phyloP scores from a whole-genome alignment of 2,329 filamentous ascomycete genomes.

The Dendrostoma leiphaemia region DNA sequence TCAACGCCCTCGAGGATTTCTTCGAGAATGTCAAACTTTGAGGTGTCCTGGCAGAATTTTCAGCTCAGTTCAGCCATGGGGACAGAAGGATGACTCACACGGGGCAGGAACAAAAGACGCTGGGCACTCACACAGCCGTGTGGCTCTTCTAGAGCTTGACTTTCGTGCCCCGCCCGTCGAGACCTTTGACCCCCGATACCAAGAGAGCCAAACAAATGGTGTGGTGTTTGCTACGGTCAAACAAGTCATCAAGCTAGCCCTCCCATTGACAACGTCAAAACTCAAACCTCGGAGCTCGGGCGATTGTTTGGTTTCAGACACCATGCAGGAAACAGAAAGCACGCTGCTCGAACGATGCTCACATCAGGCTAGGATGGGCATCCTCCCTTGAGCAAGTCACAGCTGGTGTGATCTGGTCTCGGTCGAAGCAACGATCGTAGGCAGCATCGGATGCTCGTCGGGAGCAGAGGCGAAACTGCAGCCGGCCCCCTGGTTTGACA shows the following conservation, averaged over 20 bases:
- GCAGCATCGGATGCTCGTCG: neutral
- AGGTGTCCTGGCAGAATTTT: neutral
- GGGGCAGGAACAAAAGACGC: neutral
- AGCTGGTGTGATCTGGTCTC: neutral
- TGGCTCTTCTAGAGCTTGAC: too few species aligned
- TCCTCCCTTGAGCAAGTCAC: neutral
- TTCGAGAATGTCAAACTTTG: too few species aligned
- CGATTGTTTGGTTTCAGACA: slow-evolving; percentile 12
- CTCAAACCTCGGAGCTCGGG: neutral
- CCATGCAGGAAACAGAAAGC: slow-evolving; percentile 8
- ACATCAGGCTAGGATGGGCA: slow-evolving; percentile 4
- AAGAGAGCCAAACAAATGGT: neutral
- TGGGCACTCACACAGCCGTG: neutral
- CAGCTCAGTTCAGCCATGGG: neutral
- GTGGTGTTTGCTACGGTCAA: neutral
- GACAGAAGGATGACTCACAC: neutral
- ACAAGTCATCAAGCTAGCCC: slow-evolving; percentile 5
- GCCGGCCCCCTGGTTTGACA: neutral
- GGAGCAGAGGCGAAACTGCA: slow-evolving; percentile 7
- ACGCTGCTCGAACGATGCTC: neutral
- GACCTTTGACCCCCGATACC: neutral
- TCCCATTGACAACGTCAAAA: neutral
- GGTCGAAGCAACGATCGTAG: neutral
- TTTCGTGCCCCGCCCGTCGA: neutral
- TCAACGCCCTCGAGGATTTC: neutral